Evolutionary conservation across 805 yeast species (phyloP), one percentile per base, ranked within the genome.

Genomic region (Candida awuae): DNA sequence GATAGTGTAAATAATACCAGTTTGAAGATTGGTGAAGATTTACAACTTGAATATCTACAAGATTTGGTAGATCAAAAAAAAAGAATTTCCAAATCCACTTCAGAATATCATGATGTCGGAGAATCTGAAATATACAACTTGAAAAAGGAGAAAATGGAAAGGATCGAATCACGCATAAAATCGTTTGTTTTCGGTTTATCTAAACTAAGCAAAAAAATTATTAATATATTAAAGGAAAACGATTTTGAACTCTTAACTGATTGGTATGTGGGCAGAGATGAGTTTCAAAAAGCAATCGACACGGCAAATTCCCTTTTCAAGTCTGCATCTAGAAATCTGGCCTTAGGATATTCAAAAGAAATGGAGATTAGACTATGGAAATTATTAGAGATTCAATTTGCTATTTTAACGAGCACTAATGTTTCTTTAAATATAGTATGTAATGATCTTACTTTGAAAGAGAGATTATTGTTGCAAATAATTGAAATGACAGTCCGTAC

Each of bases 401-500:
- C 43, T 25, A 51, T 55, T 4, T 62, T 62, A 36, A 63, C 52
- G 46, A 49, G 35, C 18, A 35, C 45, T 39, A 45, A 50, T 3
- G 17, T 38, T 41, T 8, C 5, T n/a, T 22, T 46, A 7, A n/a
- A 54, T 1, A 13, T 31, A 17, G 42, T 32, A 0, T 42, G 42
- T 2, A 29, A 37, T 4, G 48, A 41, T 7, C 39, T 65, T 8
- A 55, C 61, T 2, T 30, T 41, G 17, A 58, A 61, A 32, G 70
- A 66, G 41, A 43, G 48, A 9, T 48, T 70, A 46, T 62, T 75
- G 62, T 46, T 69, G 9, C 45, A 53, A 5, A 47, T 72, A 6
- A 53, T 70, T 8, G 68, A 66, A 29, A 52, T 64, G 2, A 49
- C 67, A 1, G 69, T 70, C 4, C 52, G 50, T 4, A 38, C 62